Percentiles rank a stretch among this genome's conserved stretches.
These are phyloP conservation scores for Cyclanthera cordifolia DNA, from an alignment of 306 rosid species.

Conservation along the genomic window DNA sequence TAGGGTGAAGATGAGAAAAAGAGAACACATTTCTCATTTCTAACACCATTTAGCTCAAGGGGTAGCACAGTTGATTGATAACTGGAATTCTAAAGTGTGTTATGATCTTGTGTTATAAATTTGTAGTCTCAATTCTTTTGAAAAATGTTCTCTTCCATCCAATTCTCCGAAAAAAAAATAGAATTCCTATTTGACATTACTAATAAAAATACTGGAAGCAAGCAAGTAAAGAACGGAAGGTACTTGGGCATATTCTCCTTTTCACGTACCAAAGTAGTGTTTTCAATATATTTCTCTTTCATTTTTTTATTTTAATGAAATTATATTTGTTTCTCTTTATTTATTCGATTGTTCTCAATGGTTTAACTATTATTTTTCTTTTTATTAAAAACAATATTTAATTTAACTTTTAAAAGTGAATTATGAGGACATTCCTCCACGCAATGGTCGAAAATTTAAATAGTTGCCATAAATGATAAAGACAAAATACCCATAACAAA, in stretches of 20 bases:
- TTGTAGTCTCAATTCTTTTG: too few relatives aligned
- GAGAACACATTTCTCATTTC: too few relatives aligned
- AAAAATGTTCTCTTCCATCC: too few relatives aligned
- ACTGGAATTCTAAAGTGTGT: too few relatives aligned
- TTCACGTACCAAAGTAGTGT: neutral
- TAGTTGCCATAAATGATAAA: neutral
- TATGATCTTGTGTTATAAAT: too few relatives aligned
- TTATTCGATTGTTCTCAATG: neutral
- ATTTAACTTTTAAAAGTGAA: neutral
- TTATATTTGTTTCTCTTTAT: neutral
- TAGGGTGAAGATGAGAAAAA: too few relatives aligned
- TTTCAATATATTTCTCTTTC: neutral
- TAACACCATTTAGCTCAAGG: too few relatives aligned
- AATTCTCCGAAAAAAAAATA: too few relatives aligned
- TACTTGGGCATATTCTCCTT: constrained; percentile 12
- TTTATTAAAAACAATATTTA: neutral
- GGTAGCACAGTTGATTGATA: too few relatives aligned
- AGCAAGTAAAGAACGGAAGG: constrained; percentile 8
- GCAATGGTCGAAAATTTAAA: neutral
- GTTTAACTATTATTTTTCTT: neutral
- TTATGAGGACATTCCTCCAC: neutral
- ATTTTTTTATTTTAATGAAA: neutral
- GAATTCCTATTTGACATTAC: too few relatives aligned
- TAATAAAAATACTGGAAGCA: neutral
- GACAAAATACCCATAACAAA: constrained; percentile 1